These are phyloP conservation scores for Epicoccum nigrum DNA, from an alignment of 2,329 filamentous ascomycete species.

Conservation along the genomic window DNA sequence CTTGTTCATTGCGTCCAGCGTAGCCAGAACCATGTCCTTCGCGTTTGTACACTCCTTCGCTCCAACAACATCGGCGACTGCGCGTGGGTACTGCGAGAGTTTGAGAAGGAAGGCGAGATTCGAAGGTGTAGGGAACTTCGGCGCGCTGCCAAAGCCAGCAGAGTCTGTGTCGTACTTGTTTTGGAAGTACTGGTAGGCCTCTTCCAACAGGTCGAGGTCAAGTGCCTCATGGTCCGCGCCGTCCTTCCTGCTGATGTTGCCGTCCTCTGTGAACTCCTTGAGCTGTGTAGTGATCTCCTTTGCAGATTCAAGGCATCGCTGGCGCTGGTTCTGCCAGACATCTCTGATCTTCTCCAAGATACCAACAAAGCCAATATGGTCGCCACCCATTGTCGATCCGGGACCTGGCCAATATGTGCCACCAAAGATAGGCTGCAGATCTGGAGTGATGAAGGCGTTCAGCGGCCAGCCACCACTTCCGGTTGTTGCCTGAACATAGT, in stretches of 20 bases:
- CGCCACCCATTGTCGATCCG: conserved; percentile 59
- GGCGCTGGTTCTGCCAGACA: conserved; percentile 82
- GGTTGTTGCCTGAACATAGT: conserved; percentile 93
- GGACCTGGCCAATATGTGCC: conserved; percentile 95
- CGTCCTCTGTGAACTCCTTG: conserved; percentile 86
- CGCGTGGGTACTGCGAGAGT: conserved; percentile 71
- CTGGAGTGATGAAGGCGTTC: conserved; percentile 94
- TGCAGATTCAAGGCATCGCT: conserved; percentile 82
- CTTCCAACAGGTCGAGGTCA: conserved; percentile 89
- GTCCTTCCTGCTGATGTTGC: conserved; percentile 62
- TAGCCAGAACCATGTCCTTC: conserved; percentile 78
- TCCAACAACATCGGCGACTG: conserved; percentile 87
- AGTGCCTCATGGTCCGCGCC: conserved; percentile 68
- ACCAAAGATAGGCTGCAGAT: conserved; percentile 91
- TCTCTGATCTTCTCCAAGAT: conserved; percentile 78
- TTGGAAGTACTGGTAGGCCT: conserved; percentile 67
- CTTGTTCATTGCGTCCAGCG: conserved; percentile 76
- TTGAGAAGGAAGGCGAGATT: conserved; percentile 84
- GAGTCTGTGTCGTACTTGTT: conserved; percentile 28
- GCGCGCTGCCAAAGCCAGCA: conserved; percentile 71
- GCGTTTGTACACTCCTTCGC: conserved; percentile 75
- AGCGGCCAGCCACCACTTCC: conserved; percentile 91
- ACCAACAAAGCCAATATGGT: conserved; percentile 77
- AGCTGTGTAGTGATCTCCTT: conserved; percentile 81
- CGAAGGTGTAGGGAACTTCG: conserved; percentile 88